These are phyloP conservation scores for Brachypodium distachyon DNA, from an alignment of 202 grass and related monocot species.

Conservation along the genomic window DNA sequence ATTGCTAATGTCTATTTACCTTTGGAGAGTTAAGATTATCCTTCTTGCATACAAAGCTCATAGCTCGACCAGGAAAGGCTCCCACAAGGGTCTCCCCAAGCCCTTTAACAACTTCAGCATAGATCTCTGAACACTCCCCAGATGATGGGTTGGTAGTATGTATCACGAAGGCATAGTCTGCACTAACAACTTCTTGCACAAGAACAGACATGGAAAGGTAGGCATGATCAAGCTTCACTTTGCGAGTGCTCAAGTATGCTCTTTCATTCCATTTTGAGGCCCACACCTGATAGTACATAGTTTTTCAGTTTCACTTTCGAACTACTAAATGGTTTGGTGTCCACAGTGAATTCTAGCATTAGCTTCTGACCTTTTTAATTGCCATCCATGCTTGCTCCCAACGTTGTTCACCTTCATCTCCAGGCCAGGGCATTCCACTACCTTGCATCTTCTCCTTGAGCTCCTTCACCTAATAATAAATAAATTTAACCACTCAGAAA, in stretches of 20 bases:
- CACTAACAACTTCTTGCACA: slow-evolving; percentile 87
- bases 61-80: slow-evolving; percentile 84
- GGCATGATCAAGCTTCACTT: slow-evolving; percentile 89
- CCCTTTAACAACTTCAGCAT: slow-evolving; percentile 93
- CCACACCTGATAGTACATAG: slow-evolving; percentile 59
- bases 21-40: slow-evolving; percentile 60
- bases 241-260: slow-evolving; percentile 84
- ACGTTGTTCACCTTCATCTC: slow-evolving; percentile 69
- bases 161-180: slow-evolving; percentile 99
- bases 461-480: slow-evolving; percentile 50
- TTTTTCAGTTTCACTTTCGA: neutral
- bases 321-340: neutral
- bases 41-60: slow-evolving; percentile 88
- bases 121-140: slow-evolving; percentile 83
- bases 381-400: slow-evolving; percentile 92
- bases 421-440: slow-evolving; percentile 94
- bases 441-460: slow-evolving; percentile 77
- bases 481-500: neutral
- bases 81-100: slow-evolving; percentile 97
- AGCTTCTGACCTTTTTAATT: slow-evolving; percentile 63
- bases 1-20: slow-evolving; percentile 28
- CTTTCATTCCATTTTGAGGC: slow-evolving; percentile 99
- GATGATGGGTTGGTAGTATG: slow-evolving; percentile 89
- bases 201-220: slow-evolving; percentile 88
- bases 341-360: neutral